These are phyloP conservation scores for Bruguiera hainesii DNA, from an alignment of 441 rosid genomes.

Conservation along the genomic window DNA sequence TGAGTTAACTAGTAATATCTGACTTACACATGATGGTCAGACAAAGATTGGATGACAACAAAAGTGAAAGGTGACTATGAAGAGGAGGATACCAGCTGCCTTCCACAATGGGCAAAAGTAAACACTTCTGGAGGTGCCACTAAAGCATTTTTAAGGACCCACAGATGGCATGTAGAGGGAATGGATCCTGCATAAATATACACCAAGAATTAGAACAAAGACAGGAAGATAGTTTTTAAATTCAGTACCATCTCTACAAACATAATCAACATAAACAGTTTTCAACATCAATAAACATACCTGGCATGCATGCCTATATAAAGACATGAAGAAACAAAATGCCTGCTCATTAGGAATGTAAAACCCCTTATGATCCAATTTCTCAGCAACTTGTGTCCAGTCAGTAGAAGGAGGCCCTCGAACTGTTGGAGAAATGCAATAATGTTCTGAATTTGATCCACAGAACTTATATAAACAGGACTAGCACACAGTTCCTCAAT, in stretches of 20 bases:
- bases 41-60: conserved; percentile 5
- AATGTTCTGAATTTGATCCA: conserved; percentile 70
- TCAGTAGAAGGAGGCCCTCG: conserved; percentile 71
- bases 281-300: conserved; percentile 31
- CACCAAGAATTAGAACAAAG: conserved; percentile 16
- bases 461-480: conserved; percentile 52
- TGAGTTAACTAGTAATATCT: too few species aligned
- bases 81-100: conserved; percentile 70
- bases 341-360: conserved; percentile 81
- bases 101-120: conserved; percentile 73
- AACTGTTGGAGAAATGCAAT: conserved; percentile 75
- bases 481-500: conserved; percentile 59
- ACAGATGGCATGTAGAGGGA: conserved; percentile 84
- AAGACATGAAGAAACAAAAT: conserved; percentile 74
- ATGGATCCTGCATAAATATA: conserved; percentile 65
- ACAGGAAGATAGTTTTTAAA: conserved; percentile 1
- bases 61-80: conserved; percentile 15
- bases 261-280: not conserved
- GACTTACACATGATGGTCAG: too few species aligned
- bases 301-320: conserved; percentile 79
- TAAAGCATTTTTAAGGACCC: conserved; percentile 72
- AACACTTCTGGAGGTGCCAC: conserved; percentile 82
- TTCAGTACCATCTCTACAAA: conserved; percentile 1
- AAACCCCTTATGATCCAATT: conserved; percentile 88
- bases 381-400: conserved; percentile 78